Percentiles rank a stretch among this genome's conserved stretches.
phyloP scores from a whole-genome alignment of 139 green algal genomes.

The Coelastrella sp. region DNA sequence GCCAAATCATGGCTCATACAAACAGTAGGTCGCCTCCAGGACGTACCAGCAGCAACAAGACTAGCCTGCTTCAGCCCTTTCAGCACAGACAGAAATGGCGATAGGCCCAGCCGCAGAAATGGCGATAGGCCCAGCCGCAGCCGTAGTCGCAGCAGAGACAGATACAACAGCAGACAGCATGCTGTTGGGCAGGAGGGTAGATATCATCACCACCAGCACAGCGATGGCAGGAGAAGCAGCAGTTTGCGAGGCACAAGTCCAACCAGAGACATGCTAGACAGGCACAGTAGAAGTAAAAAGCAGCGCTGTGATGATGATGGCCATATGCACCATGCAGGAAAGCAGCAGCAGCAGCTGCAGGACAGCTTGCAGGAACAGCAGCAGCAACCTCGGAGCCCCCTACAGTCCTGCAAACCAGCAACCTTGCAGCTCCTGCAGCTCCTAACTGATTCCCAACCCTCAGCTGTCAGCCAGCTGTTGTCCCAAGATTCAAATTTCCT shows the following conservation, averaged over 20 bases:
- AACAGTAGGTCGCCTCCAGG: background rate
- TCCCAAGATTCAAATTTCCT: conserved; percentile 29
- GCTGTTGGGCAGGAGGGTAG: too few relatives aligned
- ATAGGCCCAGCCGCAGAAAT: background rate
- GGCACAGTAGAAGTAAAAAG: too few relatives aligned
- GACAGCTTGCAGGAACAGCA: background rate
- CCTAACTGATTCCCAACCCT: conserved; percentile 8
- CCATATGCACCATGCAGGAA: background rate
- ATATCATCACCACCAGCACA: background rate
- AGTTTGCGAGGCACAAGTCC: too few relatives aligned
- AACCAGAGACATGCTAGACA: too few relatives aligned
- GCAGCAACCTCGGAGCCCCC: background rate
- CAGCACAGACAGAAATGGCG: background rate
- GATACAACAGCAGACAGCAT: background rate
- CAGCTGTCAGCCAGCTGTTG: conserved; percentile 38
- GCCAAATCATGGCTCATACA: conserved; percentile 41
- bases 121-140: background rate
- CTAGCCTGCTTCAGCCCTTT: conserved; percentile 25
- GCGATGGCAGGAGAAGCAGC: background rate
- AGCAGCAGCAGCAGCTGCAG: background rate
- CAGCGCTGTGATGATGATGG: too few relatives aligned
- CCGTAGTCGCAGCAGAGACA: background rate
- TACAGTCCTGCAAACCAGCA: conserved; percentile 13
- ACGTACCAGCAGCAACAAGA: background rate
- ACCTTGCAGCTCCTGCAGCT: conserved; percentile 40